Percentiles rank a stretch among this genome's conserved stretches.
Conservation (phyloP, 495 filamentous ascomycete genomes). For the Podospora comata region DNA sequence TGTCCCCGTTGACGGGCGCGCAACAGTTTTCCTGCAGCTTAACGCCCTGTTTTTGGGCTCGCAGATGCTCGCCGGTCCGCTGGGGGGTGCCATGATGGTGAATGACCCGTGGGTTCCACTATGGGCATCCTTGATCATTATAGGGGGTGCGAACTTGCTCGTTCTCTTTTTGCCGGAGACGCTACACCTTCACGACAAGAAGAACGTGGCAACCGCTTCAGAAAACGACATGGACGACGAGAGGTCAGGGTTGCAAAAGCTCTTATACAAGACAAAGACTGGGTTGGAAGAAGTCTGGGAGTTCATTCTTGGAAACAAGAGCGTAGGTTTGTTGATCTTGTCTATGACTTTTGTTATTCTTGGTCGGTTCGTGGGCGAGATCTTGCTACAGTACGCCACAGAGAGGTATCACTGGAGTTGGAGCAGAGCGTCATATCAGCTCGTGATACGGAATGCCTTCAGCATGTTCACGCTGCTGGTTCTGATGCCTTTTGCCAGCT, state of each 20-base stretch:
- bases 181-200: slow-evolving; percentile 24
- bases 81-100: slow-evolving; percentile 27
- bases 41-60: slow-evolving; percentile 26
- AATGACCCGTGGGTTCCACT: slow-evolving; percentile 28
- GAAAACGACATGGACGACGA: slow-evolving; percentile 11
- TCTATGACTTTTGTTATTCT: slow-evolving; percentile 28
- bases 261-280: slow-evolving; percentile 17
- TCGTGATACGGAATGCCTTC: slow-evolving; percentile 26
- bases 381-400: slow-evolving; percentile 36
- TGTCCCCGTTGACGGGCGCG: slow-evolving; percentile 22
- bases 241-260: not conserved
- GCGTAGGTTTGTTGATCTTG: slow-evolving; percentile 25
- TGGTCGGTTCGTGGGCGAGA: slow-evolving; percentile 27
- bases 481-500: slow-evolving; percentile 27
- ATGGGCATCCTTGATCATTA: slow-evolving; percentile 15
- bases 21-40: slow-evolving; percentile 34
- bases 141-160: slow-evolving; percentile 15
- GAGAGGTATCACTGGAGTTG: slow-evolving; percentile 35
- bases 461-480: slow-evolving; percentile 28
- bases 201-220: not conserved
- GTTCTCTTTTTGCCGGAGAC: slow-evolving; percentile 31
- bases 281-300: slow-evolving; percentile 23
- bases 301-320: slow-evolving; percentile 27
- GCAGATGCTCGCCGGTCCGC: slow-evolving; percentile 27
- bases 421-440: slow-evolving; percentile 27